Conservation (phyloP, 1,284 basidiomycete species). For the Fistulinella cinereoalba region DNA sequence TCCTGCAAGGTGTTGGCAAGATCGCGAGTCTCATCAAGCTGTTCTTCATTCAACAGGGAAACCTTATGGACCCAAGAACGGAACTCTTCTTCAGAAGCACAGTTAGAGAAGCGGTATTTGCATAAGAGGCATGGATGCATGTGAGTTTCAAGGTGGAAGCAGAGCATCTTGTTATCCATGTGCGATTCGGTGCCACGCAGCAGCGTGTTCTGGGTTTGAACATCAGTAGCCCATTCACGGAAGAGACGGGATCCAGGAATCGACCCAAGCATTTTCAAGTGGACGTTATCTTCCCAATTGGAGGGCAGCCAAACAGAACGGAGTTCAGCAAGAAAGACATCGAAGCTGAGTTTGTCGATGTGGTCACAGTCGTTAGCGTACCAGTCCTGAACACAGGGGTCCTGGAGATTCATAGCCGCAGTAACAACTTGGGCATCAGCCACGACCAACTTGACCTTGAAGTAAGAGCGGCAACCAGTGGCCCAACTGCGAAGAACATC, state of each 20-base stretch:
- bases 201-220: constrained; percentile 5
- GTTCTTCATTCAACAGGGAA: too few relatives aligned
- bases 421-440: too few relatives aligned
- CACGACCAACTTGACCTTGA: too few relatives aligned
- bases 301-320: not conserved
- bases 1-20: too few relatives aligned
- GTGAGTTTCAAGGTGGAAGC: constrained; percentile 4
- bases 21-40: too few relatives aligned
- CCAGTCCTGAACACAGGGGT: constrained; percentile 6
- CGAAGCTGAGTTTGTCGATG: not conserved
- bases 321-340: not conserved
- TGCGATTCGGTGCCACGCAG: not conserved
- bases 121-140: too few relatives aligned
- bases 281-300: not conserved
- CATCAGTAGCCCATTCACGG: constrained; percentile 1
- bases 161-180: not conserved
- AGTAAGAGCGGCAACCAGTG: too few relatives aligned
- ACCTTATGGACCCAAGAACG: too few relatives aligned
- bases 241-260: not conserved
- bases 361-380: not conserved
- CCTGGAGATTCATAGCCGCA: too few relatives aligned
- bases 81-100: too few relatives aligned
- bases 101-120: too few relatives aligned
- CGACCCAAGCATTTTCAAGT: not conserved
- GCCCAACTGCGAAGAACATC: too few relatives aligned